Conservation (phyloP, 768 basidiomycete genomes). For the Lactarius sanguifluus region DNA sequence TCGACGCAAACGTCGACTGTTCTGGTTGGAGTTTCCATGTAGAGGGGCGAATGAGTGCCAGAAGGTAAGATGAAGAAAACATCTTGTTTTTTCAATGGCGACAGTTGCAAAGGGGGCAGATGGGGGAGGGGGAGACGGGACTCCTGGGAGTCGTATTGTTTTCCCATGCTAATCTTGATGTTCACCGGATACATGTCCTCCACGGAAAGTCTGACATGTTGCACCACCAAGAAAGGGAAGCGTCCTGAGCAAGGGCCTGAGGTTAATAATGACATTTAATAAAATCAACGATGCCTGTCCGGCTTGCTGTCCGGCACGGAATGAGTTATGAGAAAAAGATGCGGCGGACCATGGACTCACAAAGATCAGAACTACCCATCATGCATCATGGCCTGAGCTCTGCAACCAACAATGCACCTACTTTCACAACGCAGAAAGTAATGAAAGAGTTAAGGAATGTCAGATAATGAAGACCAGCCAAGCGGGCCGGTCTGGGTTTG, state of each 20-base stretch:
- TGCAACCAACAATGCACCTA: not conserved
- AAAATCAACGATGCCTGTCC: too few relatives aligned
- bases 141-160: not conserved
- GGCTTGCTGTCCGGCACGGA: too few relatives aligned
- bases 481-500: not conserved
- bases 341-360: too few relatives aligned
- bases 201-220: too few relatives aligned
- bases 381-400: not conserved
- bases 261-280: too few relatives aligned
- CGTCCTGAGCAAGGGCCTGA: too few relatives aligned
- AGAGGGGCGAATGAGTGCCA: slow-evolving; percentile 33
- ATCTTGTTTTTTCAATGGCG: not conserved
- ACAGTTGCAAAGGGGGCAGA: not conserved
- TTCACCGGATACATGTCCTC: not conserved
- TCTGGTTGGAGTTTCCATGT: slow-evolving; percentile 54
- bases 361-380: too few relatives aligned
- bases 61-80: not conserved
- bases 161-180: not conserved
- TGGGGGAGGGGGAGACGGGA: not conserved
- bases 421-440: not conserved
- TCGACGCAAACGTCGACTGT: slow-evolving; percentile 56
- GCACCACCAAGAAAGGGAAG: too few relatives aligned
- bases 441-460: not conserved
- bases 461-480: not conserved
- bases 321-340: too few relatives aligned